Conservation (phyloP, 2,329 filamentous ascomycete species). For the Diaporthe amygdali region DNA sequence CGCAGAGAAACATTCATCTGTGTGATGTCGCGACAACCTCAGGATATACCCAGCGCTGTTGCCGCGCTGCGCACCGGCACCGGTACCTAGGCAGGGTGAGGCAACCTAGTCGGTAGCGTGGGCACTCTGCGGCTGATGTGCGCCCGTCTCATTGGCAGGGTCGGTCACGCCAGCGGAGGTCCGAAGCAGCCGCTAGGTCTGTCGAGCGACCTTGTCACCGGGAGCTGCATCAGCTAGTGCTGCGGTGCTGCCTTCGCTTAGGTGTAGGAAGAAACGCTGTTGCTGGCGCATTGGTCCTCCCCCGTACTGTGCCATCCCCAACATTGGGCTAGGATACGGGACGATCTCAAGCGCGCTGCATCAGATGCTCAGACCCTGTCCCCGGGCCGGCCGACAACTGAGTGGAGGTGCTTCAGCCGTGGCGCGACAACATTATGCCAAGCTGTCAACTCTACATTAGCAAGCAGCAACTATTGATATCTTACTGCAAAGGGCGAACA, state of each 20-base stretch:
- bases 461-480: background rate
- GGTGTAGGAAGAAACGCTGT: background rate
- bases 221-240: background rate
- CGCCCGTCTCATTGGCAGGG: background rate
- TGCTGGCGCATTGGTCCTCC: background rate
- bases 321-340: background rate
- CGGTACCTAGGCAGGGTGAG: background rate
- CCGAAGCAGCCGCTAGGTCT: background rate
- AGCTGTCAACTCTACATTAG: constrained; percentile 9
- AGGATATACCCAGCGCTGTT: background rate
- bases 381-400: background rate
- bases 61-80: background rate
- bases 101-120: background rate
- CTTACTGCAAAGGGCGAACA: background rate
- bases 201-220: background rate
- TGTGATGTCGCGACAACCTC: background rate
- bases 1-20: background rate
- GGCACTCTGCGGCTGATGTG: background rate
- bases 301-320: background rate
- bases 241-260: background rate
- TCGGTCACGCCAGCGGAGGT: constrained; percentile 13
- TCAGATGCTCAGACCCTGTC: constrained; percentile 4
- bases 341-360: background rate
- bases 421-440: background rate
- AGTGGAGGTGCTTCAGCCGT: background rate